phyloP scores from a whole-genome alignment of 2,329 filamentous ascomycete genomes.

The Diaporthe vexans region DNA sequence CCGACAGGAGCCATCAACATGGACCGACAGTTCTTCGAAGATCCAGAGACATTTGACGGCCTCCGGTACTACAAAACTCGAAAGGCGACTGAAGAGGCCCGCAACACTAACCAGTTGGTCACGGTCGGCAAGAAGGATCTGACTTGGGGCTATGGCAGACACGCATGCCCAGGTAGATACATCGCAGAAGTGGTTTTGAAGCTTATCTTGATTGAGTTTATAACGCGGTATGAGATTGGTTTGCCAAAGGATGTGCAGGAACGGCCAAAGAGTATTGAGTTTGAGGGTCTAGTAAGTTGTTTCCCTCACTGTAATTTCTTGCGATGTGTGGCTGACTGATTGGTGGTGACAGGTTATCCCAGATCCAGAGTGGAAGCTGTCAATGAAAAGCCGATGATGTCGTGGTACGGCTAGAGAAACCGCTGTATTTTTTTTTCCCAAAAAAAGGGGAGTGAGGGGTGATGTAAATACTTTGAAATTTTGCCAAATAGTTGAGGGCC shows the following conservation, averaged over 20 bases:
- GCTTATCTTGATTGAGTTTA: not conserved
- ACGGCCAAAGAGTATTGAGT: not conserved
- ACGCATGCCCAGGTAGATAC: conserved; percentile 43
- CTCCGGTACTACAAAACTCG: not conserved
- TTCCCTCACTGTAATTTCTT: too few relatives aligned
- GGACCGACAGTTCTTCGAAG: conserved; percentile 2
- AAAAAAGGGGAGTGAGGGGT: too few relatives aligned
- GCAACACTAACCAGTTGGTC: conserved; percentile 11
- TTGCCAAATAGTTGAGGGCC: too few relatives aligned
- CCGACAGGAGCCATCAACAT: conserved; percentile 23
- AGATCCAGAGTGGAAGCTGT: not conserved
- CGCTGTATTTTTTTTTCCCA: not conserved
- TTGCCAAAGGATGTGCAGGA: not conserved
- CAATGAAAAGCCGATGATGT: not conserved
- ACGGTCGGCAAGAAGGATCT: conserved; percentile 22
- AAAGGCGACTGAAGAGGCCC: not conserved
- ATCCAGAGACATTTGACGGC: conserved; percentile 8
- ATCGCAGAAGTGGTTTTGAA: conserved; percentile 40
- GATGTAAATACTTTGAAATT: too few relatives aligned
- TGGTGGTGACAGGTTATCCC: not conserved
- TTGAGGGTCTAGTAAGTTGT: conserved; percentile 5
- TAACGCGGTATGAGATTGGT: not conserved
- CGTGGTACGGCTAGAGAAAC: not conserved
- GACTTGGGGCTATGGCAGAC: conserved; percentile 40
- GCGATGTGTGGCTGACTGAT: too few relatives aligned